A percentile compares a stretch with the other conserved stretches of the same genome.
Conservation (phyloP, 2,329 filamentous ascomycete genomes). For the Thelonectria discophora region DNA sequence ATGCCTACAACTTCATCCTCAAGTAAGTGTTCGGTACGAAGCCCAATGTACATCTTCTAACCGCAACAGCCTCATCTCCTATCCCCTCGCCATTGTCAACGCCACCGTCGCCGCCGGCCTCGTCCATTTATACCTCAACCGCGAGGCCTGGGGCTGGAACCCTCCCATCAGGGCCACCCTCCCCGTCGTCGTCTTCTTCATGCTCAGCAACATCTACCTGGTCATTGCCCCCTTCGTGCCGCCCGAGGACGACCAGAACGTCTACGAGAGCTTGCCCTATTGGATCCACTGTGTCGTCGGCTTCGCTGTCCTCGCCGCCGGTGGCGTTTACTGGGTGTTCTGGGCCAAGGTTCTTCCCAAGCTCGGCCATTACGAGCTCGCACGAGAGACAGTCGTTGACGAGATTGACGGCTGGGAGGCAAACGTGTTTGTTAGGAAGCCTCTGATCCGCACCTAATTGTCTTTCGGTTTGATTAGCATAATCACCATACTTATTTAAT, state of each 20-base stretch:
- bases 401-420: constrained; percentile 71
- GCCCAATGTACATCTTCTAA: not conserved
- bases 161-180: constrained; percentile 64
- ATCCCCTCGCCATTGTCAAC: constrained; percentile 68
- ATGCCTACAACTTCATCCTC: constrained; percentile 71
- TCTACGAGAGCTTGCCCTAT: constrained; percentile 64
- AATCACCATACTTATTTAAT: not conserved
- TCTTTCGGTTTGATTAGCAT: not conserved
- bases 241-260: constrained; percentile 59
- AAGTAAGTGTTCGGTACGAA: constrained; percentile 51
- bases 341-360: constrained; percentile 63
- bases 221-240: constrained; percentile 67
- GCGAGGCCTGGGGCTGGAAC: constrained; percentile 58
- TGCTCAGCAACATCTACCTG: constrained; percentile 69
- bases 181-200: constrained; percentile 66
- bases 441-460: constrained; percentile 32
- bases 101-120: constrained; percentile 63
- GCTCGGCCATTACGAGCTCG: constrained; percentile 63
- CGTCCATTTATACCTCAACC: constrained; percentile 62
- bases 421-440: constrained; percentile 59
- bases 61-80: constrained; percentile 64
- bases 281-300: constrained; percentile 67
- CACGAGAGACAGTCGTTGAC: constrained; percentile 63
- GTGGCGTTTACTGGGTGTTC: constrained; percentile 64
- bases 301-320: constrained; percentile 61